Conservation (phyloP, 1,284 basidiomycete genomes). For the Irpex lacteus region DNA sequence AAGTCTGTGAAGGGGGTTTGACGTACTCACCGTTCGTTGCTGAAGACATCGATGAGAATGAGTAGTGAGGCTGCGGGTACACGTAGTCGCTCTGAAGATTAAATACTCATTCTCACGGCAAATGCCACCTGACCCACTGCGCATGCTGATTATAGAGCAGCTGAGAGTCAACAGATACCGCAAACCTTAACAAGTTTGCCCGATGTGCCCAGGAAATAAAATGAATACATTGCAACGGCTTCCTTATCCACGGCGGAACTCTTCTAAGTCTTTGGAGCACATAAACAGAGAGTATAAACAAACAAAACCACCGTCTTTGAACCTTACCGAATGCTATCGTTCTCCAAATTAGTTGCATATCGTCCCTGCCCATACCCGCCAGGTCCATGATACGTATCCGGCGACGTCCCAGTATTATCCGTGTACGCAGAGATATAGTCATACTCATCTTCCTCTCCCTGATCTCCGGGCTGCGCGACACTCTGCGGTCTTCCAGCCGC, state of each 20-base stretch:
- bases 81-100: no score
- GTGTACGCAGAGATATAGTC: constrained; percentile 12
- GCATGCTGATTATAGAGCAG: no score
- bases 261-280: no score
- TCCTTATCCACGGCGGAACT: no score
- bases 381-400: background rate
- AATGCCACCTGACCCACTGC: no score
- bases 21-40: background rate
- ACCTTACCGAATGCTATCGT: background rate
- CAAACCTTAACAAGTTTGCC: no score
- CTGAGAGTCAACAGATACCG: no score
- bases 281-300: background rate
- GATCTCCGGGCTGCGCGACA: background rate
- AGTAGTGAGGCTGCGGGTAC: no score
- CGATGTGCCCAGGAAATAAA: no score
- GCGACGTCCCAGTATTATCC: constrained; percentile 2
- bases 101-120: no score
- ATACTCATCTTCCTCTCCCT: constrained; percentile 8
- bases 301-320: background rate
- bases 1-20: background rate
- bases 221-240: no score
- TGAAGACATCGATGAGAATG: background rate
- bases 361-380: constrained; percentile 30
- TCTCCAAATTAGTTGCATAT: constrained; percentile 40
- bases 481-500: background rate